Base-by-base conservation (phyloP, 345 rosid genomes). In the Salix caprea region DNA sequence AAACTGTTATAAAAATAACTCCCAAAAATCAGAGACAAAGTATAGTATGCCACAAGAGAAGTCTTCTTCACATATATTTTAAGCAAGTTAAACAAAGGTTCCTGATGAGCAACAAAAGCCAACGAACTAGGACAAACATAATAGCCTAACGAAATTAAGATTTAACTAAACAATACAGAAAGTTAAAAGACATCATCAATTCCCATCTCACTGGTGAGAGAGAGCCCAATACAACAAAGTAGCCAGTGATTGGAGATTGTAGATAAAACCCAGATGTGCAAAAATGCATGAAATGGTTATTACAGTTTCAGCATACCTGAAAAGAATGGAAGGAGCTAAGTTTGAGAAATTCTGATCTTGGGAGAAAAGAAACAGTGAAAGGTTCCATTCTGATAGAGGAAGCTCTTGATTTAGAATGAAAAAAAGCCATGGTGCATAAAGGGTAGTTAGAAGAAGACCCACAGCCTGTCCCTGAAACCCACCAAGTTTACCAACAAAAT, bases 281-380 rank as follows among this genome's bases (percentile, higher is more conserved):
- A 65, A 24, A 30, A 54, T 24, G 39, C 40, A 40, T 42, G 60
- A 71, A 39, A 23, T 11, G 24, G 24, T 11, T 7, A 26, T 42
- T 21, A 52, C 64, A 79, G 52, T 65, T 60, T 48, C 54, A 21
- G 52, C 40, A 16, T 84, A 90, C 94, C 97, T 81, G 74, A 61
- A 88, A 85, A 76, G 86, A 90, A 84, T 77, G 19, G 54, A 86
- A 82, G 54, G 80, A 90, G 60, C 85, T 77, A 2, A 81, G 70
- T 69, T 76, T 76, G 73, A 83, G 54, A 77, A 78, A 76, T 19
- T 82, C 72, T 4, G 77, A 69, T 30, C 74, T 74, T 24, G 80
- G 58, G 28, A 23, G 54, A 28, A 30, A 71, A 6, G 83, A 80
- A 82, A 81, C 81, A 79, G 72, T 61, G 40, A 74, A 81, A 44